Evolutionary conservation across 345 rosid species (phyloP).

Genomic region (Odontarrhena argentea): DNA sequence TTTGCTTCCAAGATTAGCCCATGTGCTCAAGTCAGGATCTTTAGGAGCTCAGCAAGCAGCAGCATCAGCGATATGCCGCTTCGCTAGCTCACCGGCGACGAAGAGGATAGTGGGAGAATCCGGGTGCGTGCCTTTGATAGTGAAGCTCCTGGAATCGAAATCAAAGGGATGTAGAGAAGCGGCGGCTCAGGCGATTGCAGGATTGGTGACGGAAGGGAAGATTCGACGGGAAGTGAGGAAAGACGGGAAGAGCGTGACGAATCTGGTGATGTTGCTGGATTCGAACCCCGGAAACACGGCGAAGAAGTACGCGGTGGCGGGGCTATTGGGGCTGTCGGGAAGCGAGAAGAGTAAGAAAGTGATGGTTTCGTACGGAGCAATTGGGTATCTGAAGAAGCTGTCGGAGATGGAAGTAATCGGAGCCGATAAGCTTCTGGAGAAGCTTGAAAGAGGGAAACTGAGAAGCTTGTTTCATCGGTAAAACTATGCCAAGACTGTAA

Average conservation of each 20-base stretch:
- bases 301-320: constrained; percentile 80
- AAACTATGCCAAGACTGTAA: too few relatives aligned
- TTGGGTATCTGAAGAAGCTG: constrained; percentile 91
- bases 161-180: constrained; percentile 66
- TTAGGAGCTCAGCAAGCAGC: constrained; percentile 82
- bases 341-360: constrained; percentile 82
- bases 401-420: constrained; percentile 85
- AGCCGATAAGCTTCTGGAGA: constrained; percentile 77
- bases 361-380: constrained; percentile 93
- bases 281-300: constrained; percentile 81
- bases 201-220: constrained; percentile 59
- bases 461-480: constrained; percentile 60
- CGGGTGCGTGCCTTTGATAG: constrained; percentile 67
- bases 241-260: constrained; percentile 75
- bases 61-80: constrained; percentile 70
- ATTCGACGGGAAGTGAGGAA: constrained; percentile 63
- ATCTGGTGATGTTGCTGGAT: constrained; percentile 79
- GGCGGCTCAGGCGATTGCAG: constrained; percentile 77
- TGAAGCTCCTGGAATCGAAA: constrained; percentile 79
- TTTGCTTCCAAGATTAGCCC: constrained; percentile 67
- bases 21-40: constrained; percentile 83
- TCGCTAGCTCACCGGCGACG: constrained; percentile 58
- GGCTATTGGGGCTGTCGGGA: constrained; percentile 63
- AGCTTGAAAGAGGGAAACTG: constrained; percentile 72
- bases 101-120: constrained; percentile 80